Evolutionary conservation across 768 basidiomycete genomes (phyloP).

Genomic region (Cyclocybe cylindracea): DNA sequence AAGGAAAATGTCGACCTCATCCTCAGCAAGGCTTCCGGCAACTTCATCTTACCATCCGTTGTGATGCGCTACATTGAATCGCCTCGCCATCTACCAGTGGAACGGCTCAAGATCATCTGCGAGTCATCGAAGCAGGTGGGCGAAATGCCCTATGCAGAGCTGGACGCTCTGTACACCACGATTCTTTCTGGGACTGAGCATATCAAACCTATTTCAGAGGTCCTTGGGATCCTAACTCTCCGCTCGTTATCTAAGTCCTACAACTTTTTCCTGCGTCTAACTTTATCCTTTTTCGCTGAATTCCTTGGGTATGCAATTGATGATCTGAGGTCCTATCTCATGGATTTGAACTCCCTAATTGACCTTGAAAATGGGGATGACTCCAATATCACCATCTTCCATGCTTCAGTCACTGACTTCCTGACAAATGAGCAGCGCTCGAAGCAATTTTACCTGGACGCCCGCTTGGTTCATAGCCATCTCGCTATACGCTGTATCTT

Average conservation of each 20-base stretch:
- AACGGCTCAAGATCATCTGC: neutral
- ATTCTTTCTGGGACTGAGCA: neutral
- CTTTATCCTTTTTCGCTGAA: no score
- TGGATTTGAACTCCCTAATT: no score
- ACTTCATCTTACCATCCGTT: conserved; percentile 1
- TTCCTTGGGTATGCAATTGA: no score
- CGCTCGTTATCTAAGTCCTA: neutral
- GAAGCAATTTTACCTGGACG: no score
- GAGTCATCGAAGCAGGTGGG: neutral
- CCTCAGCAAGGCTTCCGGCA: neutral
- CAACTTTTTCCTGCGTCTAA: no score
- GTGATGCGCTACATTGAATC: conserved; percentile 2
- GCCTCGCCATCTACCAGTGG: neutral
- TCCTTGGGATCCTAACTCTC: neutral
- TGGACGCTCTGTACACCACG: conserved; percentile 4
- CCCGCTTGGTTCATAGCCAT: no score
- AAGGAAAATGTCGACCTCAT: neutral
- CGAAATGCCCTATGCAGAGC: neutral
- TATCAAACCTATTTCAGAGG: neutral
- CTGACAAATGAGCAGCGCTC: no score
- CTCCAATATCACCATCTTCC: no score
- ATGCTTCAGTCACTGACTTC: no score
- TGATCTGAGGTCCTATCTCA: no score
- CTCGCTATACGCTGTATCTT: no score
- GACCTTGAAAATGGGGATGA: no score